phyloP scores from a whole-genome alignment of 2,329 filamentous ascomycete species.

The Mycosphaerella arachidis region DNA sequence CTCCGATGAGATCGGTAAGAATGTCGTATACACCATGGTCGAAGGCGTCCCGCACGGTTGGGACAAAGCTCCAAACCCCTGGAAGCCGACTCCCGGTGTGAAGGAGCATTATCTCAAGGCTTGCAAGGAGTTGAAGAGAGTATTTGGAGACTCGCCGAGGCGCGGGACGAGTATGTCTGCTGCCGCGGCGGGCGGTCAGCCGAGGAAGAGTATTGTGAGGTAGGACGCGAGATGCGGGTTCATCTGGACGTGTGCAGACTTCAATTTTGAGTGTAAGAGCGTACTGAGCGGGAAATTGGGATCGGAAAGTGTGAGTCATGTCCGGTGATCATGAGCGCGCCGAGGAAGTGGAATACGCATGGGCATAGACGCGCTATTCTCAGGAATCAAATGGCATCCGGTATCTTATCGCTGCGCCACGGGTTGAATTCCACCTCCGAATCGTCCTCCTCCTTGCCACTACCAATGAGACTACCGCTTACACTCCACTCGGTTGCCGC shows the following conservation, averaged over 20 bases:
- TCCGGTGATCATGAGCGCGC: background rate
- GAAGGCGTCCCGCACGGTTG: slow-evolving; percentile 59
- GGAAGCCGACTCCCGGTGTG: slow-evolving; percentile 49
- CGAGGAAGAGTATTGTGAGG: slow-evolving; percentile 16
- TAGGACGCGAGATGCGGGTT: background rate
- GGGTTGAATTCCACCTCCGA: background rate
- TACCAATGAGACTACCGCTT: too few species aligned
- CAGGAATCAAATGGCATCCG: background rate
- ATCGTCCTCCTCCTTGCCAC: too few species aligned
- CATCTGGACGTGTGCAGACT: background rate
- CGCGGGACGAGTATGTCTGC: background rate
- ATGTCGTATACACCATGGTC: slow-evolving; percentile 56
- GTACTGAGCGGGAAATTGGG: background rate
- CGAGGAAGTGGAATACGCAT: background rate
- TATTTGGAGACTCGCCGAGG: slow-evolving; percentile 32
- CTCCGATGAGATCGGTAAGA: slow-evolving; percentile 43
- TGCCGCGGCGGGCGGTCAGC: slow-evolving; percentile 4
- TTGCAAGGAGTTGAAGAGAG: slow-evolving; percentile 47
- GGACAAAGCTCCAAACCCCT: slow-evolving; percentile 62
- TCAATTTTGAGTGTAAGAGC: background rate
- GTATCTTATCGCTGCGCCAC: background rate
- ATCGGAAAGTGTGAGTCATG: background rate
- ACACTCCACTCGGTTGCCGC: too few species aligned
- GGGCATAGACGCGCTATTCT: background rate
- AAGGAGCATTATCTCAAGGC: slow-evolving; percentile 53